Base-by-base conservation (phyloP, 345 rosid species). In the Moricandia arvensis region DNA sequence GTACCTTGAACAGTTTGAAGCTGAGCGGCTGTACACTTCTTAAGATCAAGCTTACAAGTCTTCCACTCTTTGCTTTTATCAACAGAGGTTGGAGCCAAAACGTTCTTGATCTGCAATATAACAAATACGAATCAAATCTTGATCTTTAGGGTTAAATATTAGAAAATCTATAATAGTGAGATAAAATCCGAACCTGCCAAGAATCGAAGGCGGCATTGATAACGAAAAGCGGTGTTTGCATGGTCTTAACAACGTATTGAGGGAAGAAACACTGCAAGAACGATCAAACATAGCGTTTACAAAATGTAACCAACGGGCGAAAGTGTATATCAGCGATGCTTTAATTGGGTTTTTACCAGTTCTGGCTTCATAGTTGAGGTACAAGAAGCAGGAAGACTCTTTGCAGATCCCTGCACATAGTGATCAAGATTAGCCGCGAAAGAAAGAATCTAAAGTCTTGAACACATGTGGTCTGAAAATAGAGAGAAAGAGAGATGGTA, bases 171-270 rank as follows among this genome's bases (percentile, higher is more conserved):
- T 6, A 17, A 63, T 16, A 0, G 57, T 1, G n/a, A n/a, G n/a
- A n/a, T n/a, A n/a, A n/a, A n/a, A n/a, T n/a, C n/a, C 64, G 0
- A 69, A 95, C 99, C 99, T 95, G 87, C 99, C 99, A 92, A 10
- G 89, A 88, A 83, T 92, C 97, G 33, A 88, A 90, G 24, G 93
- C 96, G 1, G 99, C 85, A 82, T 95, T 95, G 34, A 90, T 78
- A 73, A 95, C 79, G 63, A 95, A 95, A 27, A 95, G 80, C 1
- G 99, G 98, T 0, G 97, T 92, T 77, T 70, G 79, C 47, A 95
- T 75, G 62, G 85, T 79, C 16, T 66, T 73, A 8, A 72, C 88
- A 75, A 88, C 86, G 41, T 91, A 59, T 81, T 95, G 90, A 0
- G 99, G 99, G 90, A 95, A 95, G 91, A 95, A 92, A 81, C 98